Evolutionary conservation across 2,329 filamentous ascomycete species (phyloP).

Genomic region (Penicillium glabrum): DNA sequence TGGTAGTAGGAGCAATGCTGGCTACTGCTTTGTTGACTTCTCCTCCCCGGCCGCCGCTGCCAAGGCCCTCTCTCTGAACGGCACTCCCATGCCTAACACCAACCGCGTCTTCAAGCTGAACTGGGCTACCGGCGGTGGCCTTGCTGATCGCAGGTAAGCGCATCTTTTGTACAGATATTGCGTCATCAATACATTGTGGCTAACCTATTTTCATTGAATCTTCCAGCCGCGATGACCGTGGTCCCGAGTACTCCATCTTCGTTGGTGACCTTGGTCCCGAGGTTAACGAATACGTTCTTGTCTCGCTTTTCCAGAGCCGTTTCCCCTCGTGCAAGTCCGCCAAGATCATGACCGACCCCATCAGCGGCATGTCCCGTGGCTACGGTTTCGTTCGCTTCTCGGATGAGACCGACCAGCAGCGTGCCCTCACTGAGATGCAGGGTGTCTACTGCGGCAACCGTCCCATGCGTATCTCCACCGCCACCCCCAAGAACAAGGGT

Average conservation of each 20-base stretch:
- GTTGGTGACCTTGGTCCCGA: constrained; percentile 96
- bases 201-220: constrained; percentile 1
- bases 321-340: constrained; percentile 98
- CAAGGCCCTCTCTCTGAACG: constrained; percentile 89
- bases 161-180: constrained; percentile 11
- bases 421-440: constrained; percentile 96
- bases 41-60: constrained; percentile 75
- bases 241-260: constrained; percentile 95
- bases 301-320: constrained; percentile 93
- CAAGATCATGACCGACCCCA: constrained; percentile 99
- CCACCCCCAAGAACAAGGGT: constrained; percentile 87
- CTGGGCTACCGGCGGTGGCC: constrained; percentile 95
- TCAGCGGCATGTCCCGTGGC: constrained; percentile 94
- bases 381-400: constrained; percentile 98
- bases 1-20: constrained; percentile 74
- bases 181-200: background rate
- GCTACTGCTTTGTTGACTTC: constrained; percentile 99
- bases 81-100: constrained; percentile 86
- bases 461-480: constrained; percentile 97
- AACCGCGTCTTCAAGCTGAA: constrained; percentile 97
- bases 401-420: constrained; percentile 93
- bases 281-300: constrained; percentile 97
- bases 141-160: constrained; percentile 83
- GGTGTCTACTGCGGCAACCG: constrained; percentile 98
- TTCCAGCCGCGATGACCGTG: constrained; percentile 77